Percentiles rank a stretch among this genome's conserved stretches.
Conservation (phyloP, 106 monocot species). For the Apostasia ramifera region DNA sequence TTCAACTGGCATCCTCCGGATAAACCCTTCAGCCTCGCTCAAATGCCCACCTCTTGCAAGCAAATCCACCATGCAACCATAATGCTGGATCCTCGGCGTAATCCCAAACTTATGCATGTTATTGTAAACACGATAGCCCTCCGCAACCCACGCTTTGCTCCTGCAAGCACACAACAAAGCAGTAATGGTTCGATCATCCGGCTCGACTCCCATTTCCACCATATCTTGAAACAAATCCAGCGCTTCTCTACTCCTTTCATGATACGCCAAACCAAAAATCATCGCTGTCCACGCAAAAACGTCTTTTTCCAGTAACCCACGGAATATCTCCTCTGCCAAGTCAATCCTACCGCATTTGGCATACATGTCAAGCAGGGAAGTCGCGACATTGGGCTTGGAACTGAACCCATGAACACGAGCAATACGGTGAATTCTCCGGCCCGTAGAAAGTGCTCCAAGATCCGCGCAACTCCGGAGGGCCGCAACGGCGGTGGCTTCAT, state of each 20-base stretch:
- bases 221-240: conserved; percentile 30
- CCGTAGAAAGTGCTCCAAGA: conserved; percentile 7
- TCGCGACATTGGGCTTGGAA: conserved; percentile 10
- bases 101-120: conserved; percentile 19
- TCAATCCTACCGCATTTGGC: conserved; percentile 17
- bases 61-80: conserved; percentile 57
- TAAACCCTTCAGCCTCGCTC: conserved; percentile 33
- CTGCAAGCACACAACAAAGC: conserved; percentile 36
- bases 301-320: neutral
- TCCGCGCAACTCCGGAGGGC: conserved; percentile 16
- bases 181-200: conserved; percentile 32
- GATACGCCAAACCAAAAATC: conserved; percentile 38
- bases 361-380: conserved; percentile 14
- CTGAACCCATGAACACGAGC: conserved; percentile 6
- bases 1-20: conserved; percentile 28
- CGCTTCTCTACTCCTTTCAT: conserved; percentile 40
- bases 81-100: conserved; percentile 40
- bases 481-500: conserved; percentile 4
- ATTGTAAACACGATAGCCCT: conserved; percentile 37
- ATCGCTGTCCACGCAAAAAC: conserved; percentile 21
- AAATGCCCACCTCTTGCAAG: conserved; percentile 33
- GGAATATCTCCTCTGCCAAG: conserved; percentile 10
- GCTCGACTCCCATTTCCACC: conserved; percentile 18
- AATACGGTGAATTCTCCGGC: conserved; percentile 3
- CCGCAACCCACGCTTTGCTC: conserved; percentile 30